Percentiles rank a stretch among this genome's conserved stretches.
Conservation (phyloP, 306 rosid genomes). For the Quercus alba region DNA sequence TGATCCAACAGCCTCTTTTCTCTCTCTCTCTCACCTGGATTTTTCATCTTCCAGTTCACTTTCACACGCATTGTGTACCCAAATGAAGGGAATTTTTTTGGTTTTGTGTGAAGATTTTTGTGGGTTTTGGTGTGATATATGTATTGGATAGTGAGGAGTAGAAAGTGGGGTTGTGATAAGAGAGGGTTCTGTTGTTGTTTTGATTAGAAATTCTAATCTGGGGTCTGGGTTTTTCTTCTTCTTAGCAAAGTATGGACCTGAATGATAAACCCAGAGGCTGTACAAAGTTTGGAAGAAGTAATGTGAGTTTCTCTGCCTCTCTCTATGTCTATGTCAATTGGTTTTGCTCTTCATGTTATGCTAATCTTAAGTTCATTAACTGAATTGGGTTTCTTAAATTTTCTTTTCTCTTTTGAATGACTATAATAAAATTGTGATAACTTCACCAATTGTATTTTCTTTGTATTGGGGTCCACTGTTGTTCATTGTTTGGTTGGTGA, state of each 20-base stretch:
- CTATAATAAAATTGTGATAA: neutral
- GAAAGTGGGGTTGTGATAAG: conserved; percentile 27
- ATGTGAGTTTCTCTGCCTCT: conserved; percentile 50
- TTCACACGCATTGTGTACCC: neutral
- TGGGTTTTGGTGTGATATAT: no score
- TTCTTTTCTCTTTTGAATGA: neutral
- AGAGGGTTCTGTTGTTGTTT: conserved; percentile 27
- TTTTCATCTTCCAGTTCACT: conserved; percentile 9
- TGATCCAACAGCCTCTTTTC: conserved; percentile 17
- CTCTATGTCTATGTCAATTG: neutral
- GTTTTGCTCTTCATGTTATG: conserved; percentile 19
- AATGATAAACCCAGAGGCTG: conserved; percentile 45
- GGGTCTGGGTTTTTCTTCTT: conserved; percentile 37
- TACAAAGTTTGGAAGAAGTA: conserved; percentile 87
- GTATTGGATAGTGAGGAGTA: no score
- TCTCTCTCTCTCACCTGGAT: conserved; percentile 15
- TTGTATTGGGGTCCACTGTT: neutral
- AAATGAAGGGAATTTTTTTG: conserved; percentile 5
- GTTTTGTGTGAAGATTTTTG: no score
- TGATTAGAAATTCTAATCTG: conserved; percentile 30
- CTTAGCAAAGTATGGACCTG: conserved; percentile 26
- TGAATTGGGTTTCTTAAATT: neutral
- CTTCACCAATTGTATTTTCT: neutral
- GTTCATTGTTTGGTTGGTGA: neutral
- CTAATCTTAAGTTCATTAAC: neutral